These are phyloP conservation scores for Danielia reshetovae DNA, from an alignment of 805 yeast genomes.

Conservation along the genomic window DNA sequence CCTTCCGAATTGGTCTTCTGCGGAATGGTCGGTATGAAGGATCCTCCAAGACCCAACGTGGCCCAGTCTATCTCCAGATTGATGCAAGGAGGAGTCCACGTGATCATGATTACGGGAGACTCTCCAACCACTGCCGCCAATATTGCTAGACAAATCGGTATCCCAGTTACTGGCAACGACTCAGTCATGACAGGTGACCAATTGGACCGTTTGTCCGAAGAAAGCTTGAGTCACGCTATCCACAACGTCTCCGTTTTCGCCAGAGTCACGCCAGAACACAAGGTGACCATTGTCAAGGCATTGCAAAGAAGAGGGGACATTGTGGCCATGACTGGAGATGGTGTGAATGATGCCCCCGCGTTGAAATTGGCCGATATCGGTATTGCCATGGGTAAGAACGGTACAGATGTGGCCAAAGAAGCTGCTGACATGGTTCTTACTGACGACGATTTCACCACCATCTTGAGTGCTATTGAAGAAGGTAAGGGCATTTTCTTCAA, in stretches of 20 bases:
- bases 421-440: conserved; percentile 97
- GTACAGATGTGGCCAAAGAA: conserved; percentile 98
- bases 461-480: conserved; percentile 89
- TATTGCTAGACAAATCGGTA: conserved; percentile 87
- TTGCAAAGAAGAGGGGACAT: conserved; percentile 87
- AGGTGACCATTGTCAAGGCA: conserved; percentile 84
- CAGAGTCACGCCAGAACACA: conserved; percentile 93
- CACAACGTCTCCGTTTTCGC: conserved; percentile 86
- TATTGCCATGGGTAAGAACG: conserved; percentile 88
- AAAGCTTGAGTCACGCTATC: conserved; percentile 69
- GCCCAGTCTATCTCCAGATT: conserved; percentile 67
- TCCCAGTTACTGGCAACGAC: conserved; percentile 62
- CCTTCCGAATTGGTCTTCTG: conserved; percentile 67
- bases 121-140: conserved; percentile 81
- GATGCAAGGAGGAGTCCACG: conserved; percentile 90
- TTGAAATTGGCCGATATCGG: conserved; percentile 94
- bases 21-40: conserved; percentile 94
- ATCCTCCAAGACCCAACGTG: conserved; percentile 94
- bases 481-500: conserved; percentile 97
- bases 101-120: conserved; percentile 98
- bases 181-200: conserved; percentile 84
- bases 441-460: conserved; percentile 95
- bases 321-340: conserved; percentile 99
- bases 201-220: conserved; percentile 69
- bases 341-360: conserved; percentile 99